Conservation (phyloP, 345 rosid genomes). For the Ricinus communis region DNA sequence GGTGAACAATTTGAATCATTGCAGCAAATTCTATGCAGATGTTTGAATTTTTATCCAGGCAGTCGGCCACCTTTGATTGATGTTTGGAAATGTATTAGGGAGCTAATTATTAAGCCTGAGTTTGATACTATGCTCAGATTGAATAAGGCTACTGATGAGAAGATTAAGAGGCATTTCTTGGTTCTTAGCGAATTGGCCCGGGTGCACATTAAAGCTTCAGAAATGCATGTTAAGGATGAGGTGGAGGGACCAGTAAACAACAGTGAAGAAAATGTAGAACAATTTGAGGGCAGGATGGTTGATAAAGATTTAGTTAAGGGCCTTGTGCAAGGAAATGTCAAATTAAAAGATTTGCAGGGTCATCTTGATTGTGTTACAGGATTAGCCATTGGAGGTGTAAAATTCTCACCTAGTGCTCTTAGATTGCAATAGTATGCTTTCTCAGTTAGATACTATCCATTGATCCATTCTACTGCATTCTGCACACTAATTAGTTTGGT, state of each 20-base stretch:
- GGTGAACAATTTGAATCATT: conserved; percentile 37
- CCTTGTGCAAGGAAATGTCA: conserved; percentile 47
- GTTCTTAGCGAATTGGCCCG: conserved; percentile 57
- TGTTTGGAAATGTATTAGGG: conserved; percentile 66
- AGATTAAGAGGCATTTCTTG: conserved; percentile 39
- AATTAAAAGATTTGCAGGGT: conserved; percentile 57
- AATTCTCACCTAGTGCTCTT: conserved; percentile 10
- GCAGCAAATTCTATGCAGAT: conserved; percentile 44
- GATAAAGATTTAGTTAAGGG: conserved; percentile 44
- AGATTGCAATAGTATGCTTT: conserved; percentile 7
- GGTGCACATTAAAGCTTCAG: conserved; percentile 24
- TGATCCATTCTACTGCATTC: neutral
- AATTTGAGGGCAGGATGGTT: conserved; percentile 23
- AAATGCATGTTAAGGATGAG: conserved; percentile 27
- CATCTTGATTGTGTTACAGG: conserved; percentile 80
- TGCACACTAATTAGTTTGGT: neutral
- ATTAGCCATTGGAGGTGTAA: conserved; percentile 78
- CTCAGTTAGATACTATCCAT: conserved; percentile 1
- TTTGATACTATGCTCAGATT: conserved; percentile 32
- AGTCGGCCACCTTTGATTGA: conserved; percentile 54
- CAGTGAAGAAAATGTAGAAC: conserved; percentile 27
- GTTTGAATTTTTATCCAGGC: conserved; percentile 58
- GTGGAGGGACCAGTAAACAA: conserved; percentile 25
- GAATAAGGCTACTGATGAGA: conserved; percentile 22
- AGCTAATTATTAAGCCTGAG: conserved; percentile 43